Evolutionary conservation across 2,329 filamentous ascomycete species (phyloP).

Genomic region (Aspergillus sp.): DNA sequence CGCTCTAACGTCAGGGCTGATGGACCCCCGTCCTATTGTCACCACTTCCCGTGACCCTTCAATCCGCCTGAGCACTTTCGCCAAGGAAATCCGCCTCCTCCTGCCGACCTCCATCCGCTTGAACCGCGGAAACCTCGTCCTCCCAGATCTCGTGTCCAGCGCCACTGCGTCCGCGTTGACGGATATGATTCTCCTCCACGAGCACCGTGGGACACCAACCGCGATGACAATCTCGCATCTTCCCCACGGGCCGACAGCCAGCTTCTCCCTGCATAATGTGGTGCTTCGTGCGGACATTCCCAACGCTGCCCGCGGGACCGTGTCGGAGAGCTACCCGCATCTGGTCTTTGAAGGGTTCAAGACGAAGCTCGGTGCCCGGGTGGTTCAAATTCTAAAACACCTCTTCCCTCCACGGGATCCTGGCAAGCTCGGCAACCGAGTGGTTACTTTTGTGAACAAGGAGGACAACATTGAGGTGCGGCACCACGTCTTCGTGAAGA

Average conservation of each 20-base stretch:
- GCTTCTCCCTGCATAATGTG: constrained; percentile 86
- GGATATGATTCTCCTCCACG: constrained; percentile 80
- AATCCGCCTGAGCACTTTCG: constrained; percentile 74
- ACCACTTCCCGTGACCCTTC: constrained; percentile 86
- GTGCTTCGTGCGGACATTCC: constrained; percentile 89
- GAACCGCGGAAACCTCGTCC: constrained; percentile 82
- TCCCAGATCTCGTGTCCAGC: constrained; percentile 74
- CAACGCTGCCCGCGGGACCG: constrained; percentile 73
- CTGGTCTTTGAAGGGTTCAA: constrained; percentile 92
- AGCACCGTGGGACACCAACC: constrained; percentile 86
- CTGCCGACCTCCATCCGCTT: constrained; percentile 78
- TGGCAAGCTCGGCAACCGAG: constrained; percentile 74
- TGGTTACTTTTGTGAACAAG: constrained; percentile 90
- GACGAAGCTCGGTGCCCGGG: constrained; percentile 66
- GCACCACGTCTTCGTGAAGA: constrained; percentile 89
- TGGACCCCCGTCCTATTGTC: constrained; percentile 80
- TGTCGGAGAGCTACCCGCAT: constrained; percentile 87
- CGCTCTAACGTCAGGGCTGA: constrained; percentile 76
- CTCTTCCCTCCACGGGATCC: constrained; percentile 83
- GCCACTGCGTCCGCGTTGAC: constrained; percentile 71
- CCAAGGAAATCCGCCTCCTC: constrained; percentile 79
- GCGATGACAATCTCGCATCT: constrained; percentile 80
- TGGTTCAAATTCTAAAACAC: constrained; percentile 87
- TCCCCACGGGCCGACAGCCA: constrained; percentile 77
- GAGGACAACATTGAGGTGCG: constrained; percentile 82